Evolutionary conservation across 345 rosid genomes (phyloP).

Genomic region (Carallia brachiata): DNA sequence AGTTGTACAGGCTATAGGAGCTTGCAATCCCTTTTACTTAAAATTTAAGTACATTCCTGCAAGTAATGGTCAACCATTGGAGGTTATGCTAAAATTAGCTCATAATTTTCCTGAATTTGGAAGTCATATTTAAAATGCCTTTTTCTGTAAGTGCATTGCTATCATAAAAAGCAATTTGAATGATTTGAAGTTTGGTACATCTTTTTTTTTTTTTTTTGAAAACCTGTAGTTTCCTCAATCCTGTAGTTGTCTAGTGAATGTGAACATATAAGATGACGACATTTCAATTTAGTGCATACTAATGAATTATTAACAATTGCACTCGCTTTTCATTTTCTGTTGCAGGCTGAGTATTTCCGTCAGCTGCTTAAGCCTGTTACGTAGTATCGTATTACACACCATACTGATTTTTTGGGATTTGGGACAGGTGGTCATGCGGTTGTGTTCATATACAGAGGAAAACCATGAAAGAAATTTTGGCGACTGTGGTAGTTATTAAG

Average conservation of each 20-base stretch:
- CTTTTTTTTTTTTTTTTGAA: not conserved
- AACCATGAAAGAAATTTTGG: slow-evolving; percentile 6
- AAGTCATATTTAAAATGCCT: too few species aligned
- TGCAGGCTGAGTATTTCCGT: slow-evolving; percentile 92
- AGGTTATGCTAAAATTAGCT: too few species aligned
- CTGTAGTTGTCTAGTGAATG: too few species aligned
- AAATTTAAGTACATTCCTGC: too few species aligned
- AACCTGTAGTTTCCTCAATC: not conserved
- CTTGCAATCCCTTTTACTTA: too few species aligned
- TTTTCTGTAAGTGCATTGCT: too few species aligned
- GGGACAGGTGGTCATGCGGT: slow-evolving; percentile 37
- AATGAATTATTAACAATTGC: slow-evolving; percentile 2
- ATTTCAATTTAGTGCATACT: not conserved
- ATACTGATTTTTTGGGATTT: slow-evolving; percentile 30
- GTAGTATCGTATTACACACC: slow-evolving; percentile 49
- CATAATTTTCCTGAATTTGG: too few species aligned
- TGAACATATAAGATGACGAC: too few species aligned
- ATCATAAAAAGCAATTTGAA: too few species aligned
- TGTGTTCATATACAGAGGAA: slow-evolving; percentile 32
- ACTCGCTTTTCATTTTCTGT: slow-evolving; percentile 15
- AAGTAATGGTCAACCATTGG: too few species aligned
- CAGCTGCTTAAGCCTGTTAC: slow-evolving; percentile 97
- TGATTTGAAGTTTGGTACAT: too few species aligned
- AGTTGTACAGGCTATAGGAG: too few species aligned
- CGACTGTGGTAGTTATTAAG: not conserved